Conservation (phyloP, 176 grass and related monocot genomes). For the Ananas comosus region DNA sequence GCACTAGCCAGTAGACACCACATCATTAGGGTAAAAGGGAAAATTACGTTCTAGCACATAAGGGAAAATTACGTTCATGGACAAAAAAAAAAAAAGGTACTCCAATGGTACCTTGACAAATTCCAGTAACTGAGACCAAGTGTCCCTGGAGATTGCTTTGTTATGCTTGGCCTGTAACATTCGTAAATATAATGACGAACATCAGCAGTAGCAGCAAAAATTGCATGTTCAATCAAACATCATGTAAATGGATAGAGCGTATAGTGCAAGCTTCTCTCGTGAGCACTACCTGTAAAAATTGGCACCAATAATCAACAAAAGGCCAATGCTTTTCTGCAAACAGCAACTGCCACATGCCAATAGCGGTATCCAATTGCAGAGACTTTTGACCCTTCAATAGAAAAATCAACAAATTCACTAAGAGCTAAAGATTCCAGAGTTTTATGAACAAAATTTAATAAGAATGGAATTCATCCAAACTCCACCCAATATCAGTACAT, state of each 20-base stretch:
- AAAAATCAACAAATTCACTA: not conserved
- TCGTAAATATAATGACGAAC: not conserved
- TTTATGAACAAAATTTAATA: too few species aligned
- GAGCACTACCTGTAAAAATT: constrained; percentile 75
- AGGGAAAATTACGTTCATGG: too few species aligned
- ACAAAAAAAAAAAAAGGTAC: not conserved
- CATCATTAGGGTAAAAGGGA: too few species aligned
- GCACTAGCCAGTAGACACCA: too few species aligned
- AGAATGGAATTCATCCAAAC: too few species aligned
- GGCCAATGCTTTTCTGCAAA: constrained; percentile 96
- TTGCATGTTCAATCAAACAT: too few species aligned
- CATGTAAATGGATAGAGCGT: too few species aligned
- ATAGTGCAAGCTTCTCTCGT: not conserved
- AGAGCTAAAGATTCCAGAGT: too few species aligned
- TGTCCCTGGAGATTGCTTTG: constrained; percentile 96
- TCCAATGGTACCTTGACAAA: constrained; percentile 75
- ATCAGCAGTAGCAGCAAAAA: not conserved
- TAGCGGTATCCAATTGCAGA: constrained; percentile 80
- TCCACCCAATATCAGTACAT: too few species aligned
- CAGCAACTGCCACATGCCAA: constrained; percentile 95
- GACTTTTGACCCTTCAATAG: constrained; percentile 89
- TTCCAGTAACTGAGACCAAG: constrained; percentile 94
- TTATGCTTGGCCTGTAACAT: constrained; percentile 77
- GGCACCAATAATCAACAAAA: constrained; percentile 81
- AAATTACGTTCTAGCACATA: too few species aligned